Conservation (phyloP, 2,329 filamentous ascomycete species). For the Claviceps capensis region DNA sequence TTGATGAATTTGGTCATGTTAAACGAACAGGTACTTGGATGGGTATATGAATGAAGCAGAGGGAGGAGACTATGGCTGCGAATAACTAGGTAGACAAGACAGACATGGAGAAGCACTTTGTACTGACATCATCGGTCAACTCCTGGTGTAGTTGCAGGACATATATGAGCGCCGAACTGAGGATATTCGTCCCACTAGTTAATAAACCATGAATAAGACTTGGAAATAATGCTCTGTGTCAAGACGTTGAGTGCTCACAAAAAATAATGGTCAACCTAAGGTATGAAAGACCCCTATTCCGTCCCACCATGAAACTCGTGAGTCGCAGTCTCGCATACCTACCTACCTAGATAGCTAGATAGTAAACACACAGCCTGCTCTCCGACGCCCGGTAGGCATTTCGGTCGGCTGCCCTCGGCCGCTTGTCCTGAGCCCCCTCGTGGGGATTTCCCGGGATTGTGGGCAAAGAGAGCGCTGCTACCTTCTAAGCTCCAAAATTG, state of each 20-base stretch:
- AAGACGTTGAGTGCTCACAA: background rate
- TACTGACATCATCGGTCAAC: too few species aligned
- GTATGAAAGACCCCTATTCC: background rate
- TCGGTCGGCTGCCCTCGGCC: background rate
- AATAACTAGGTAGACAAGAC: background rate
- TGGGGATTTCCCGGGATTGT: background rate
- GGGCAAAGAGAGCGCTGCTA: background rate
- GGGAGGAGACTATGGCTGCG: background rate
- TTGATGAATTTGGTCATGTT: too few species aligned
- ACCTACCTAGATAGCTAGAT: too few species aligned
- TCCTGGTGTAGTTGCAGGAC: too few species aligned
- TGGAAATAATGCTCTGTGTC: background rate
- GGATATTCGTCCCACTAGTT: too few species aligned
- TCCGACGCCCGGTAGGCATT: background rate
- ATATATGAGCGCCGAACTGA: too few species aligned
- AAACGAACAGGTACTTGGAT: too few species aligned
- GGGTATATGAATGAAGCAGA: background rate
- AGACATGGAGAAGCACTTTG: too few species aligned
- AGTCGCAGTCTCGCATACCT: too few species aligned
- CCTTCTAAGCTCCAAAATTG: too few species aligned
- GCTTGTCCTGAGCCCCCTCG: background rate
- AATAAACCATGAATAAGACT: background rate
- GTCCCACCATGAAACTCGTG: too few species aligned
- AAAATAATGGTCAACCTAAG: background rate
- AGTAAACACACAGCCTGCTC: background rate